phyloP scores from a whole-genome alignment of 1,284 basidiomycete species.

The Pseudozyma hubeiensis region DNA sequence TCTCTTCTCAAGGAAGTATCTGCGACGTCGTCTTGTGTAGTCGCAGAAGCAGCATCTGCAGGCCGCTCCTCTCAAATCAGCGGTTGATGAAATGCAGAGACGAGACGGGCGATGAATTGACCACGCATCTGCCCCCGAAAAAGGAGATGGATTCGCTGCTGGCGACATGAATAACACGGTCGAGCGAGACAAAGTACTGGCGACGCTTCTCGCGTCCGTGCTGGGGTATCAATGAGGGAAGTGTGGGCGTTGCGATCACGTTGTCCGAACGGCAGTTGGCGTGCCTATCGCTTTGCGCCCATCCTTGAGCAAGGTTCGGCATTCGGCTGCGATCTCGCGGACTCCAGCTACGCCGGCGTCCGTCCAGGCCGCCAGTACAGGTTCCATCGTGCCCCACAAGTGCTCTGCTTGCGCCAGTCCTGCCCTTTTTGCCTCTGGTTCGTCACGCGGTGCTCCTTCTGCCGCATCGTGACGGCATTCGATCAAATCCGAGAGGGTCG shows the following conservation, averaged over 20 bases:
- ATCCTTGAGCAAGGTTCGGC: constrained; percentile 51
- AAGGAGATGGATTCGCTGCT: too few relatives aligned
- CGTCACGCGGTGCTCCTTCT: not conserved
- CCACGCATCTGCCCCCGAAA: too few relatives aligned
- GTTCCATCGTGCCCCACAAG: constrained; percentile 55
- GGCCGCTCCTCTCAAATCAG: too few relatives aligned
- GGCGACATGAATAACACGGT: too few relatives aligned
- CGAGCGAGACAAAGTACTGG: too few relatives aligned
- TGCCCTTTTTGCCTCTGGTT: constrained; percentile 13
- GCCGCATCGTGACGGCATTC: constrained; percentile 14
- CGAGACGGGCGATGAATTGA: too few relatives aligned
- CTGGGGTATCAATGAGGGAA: too few relatives aligned
- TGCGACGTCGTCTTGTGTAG: too few relatives aligned
- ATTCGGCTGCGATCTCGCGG: constrained; percentile 53
- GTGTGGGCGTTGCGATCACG: too few relatives aligned
- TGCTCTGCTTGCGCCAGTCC: constrained; percentile 53
- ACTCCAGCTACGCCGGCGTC: constrained; percentile 53
- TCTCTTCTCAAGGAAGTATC: not conserved
- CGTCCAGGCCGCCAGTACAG: constrained; percentile 54
- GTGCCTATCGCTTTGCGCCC: constrained; percentile 30
- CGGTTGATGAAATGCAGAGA: too few relatives aligned
- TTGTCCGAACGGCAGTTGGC: not conserved
- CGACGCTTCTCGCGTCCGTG: too few relatives aligned
- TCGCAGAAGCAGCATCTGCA: too few relatives aligned
- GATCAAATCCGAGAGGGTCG: constrained; percentile 46